Conservation (phyloP, 192 early-diverging fungal species). For the Umbelopsis vinacea region DNA sequence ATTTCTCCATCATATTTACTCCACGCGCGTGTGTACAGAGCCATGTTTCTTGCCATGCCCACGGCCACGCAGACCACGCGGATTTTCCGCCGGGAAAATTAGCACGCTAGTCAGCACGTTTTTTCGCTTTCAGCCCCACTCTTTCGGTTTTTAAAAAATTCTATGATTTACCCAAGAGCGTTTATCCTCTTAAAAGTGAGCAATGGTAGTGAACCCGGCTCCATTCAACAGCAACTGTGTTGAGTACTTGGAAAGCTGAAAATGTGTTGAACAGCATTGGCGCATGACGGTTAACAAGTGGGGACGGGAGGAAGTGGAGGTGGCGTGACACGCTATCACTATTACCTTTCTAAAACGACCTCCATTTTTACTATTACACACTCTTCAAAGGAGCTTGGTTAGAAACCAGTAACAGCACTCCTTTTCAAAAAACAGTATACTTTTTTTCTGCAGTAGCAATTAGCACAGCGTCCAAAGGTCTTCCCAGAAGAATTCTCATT, state of each 20-base stretch:
- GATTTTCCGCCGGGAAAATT: slow-evolving; percentile 16
- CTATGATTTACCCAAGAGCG: not conserved
- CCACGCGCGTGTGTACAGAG: not conserved
- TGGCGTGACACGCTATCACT: not conserved
- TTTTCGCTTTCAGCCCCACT: not conserved
- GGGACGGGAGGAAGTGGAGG: not conserved
- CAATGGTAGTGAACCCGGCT: not conserved
- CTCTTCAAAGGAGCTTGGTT: no score
- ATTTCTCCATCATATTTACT: not conserved
- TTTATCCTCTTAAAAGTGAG: not conserved
- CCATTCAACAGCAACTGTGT: no score
- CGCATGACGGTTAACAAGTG: no score
- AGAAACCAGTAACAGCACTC: no score
- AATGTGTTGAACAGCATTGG: no score
- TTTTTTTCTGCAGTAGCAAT: no score
- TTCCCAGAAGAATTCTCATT: no score
- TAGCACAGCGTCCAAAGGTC: no score
- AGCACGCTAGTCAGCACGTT: slow-evolving; percentile 17
- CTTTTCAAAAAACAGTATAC: no score
- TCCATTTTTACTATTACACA: no score
- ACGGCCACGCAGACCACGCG: slow-evolving; percentile 19
- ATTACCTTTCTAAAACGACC: not conserved
- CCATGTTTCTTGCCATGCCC: slow-evolving; percentile 12
- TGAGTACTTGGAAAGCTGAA: no score
- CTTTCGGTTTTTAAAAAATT: not conserved